phyloP scores from a whole-genome alignment of 2,329 filamentous ascomycete species.

The Graphilbum sp. region DNA sequence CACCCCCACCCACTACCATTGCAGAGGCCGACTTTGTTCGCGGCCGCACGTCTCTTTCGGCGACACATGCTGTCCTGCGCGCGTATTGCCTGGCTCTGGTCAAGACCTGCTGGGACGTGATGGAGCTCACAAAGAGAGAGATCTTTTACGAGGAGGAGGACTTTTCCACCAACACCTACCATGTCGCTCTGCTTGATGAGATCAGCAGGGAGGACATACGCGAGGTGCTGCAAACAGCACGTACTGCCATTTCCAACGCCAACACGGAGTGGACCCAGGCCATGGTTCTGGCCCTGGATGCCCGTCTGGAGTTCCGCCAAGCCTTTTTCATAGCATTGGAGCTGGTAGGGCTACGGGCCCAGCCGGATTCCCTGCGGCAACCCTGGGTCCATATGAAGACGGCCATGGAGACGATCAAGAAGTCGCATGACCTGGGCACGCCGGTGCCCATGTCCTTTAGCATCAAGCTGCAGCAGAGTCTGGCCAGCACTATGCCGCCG shows the following conservation, averaged over 20 bases:
- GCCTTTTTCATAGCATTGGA: slow-evolving; percentile 41
- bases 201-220: slow-evolving; percentile 42
- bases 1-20: slow-evolving; percentile 42
- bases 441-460: slow-evolving; percentile 69
- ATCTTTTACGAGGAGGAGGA: slow-evolving; percentile 97
- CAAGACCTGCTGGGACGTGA: slow-evolving; percentile 68
- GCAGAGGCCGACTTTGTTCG: slow-evolving; percentile 77
- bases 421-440: slow-evolving; percentile 44
- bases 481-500: slow-evolving; percentile 88
- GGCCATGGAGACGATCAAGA: slow-evolving; percentile 38
- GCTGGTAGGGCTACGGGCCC: slow-evolving; percentile 26
- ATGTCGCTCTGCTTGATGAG: slow-evolving; percentile 55
- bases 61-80: slow-evolving; percentile 44
- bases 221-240: slow-evolving; percentile 35
- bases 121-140: slow-evolving; percentile 61
- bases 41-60: slow-evolving; percentile 30
- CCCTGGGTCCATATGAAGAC: slow-evolving; percentile 34
- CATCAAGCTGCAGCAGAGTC: slow-evolving; percentile 71
- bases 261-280: slow-evolving; percentile 21
- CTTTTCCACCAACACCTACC: slow-evolving; percentile 84
- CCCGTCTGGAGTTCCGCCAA: slow-evolving; percentile 50
- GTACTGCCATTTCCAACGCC: slow-evolving; percentile 29
- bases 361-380: slow-evolving; percentile 28
- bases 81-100: slow-evolving; percentile 76
- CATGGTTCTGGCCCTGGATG: slow-evolving; percentile 38